Percentiles rank a stretch among this genome's conserved stretches.
These are phyloP conservation scores for Gymnopilus dilepis DNA, from an alignment of 768 basidiomycete genomes.

Conservation along the genomic window DNA sequence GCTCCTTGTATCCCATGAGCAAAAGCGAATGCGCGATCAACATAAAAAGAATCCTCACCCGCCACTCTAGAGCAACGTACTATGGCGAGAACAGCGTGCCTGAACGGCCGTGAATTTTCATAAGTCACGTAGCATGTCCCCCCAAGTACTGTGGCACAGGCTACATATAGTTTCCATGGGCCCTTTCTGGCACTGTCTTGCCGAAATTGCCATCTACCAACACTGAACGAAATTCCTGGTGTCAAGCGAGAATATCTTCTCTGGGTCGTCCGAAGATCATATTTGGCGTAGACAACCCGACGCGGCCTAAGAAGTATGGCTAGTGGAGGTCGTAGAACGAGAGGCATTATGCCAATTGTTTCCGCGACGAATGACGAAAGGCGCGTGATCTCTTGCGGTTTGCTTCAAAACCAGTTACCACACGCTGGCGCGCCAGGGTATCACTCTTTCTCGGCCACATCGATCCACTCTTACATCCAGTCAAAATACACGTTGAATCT, in stretches of 20 bases:
- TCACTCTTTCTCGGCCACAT: too few relatives aligned
- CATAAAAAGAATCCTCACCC: constrained; percentile 40
- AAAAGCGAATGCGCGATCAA: background rate
- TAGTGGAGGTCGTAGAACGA: constrained; percentile 8
- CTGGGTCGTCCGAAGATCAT: constrained; percentile 9
- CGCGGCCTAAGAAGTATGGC: background rate
- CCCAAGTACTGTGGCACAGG: constrained; percentile 40
- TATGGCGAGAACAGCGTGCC: constrained; percentile 75
- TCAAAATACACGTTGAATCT: too few relatives aligned
- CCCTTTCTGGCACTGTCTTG: constrained; percentile 2
- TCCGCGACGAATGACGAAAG: background rate
- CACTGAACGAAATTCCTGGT: background rate
- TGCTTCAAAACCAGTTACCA: too few relatives aligned
- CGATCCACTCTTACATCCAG: too few relatives aligned
- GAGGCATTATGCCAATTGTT: constrained; percentile 18
- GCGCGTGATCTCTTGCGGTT: too few relatives aligned
- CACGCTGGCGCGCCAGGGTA: too few relatives aligned
- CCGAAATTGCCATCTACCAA: background rate
- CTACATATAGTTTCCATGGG: constrained; percentile 45
- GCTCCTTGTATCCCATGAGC: constrained; percentile 48
- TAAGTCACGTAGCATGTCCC: constrained; percentile 56
- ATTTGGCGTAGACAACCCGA: background rate
- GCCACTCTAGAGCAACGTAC: constrained; percentile 84
- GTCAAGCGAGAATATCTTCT: constrained; percentile 10
- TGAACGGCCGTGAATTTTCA: constrained; percentile 71